These are phyloP conservation scores for Leptographium procerum DNA, from an alignment of 2,329 filamentous ascomycete species.

Conservation along the genomic window DNA sequence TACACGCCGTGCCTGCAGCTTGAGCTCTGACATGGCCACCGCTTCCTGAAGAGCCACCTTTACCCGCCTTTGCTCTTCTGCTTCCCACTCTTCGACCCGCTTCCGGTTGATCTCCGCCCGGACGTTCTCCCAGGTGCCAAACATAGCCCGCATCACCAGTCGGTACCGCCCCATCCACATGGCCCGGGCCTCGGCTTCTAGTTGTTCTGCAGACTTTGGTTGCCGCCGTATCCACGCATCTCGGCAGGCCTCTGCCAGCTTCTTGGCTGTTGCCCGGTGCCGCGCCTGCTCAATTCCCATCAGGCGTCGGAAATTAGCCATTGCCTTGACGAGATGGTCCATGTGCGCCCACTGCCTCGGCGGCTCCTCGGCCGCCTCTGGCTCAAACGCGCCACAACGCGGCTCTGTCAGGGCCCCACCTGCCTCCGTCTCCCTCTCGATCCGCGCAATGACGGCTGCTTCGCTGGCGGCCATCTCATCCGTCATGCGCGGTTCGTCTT, in stretches of 20 bases:
- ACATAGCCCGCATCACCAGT: conserved; percentile 49
- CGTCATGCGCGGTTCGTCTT: conserved; percentile 47
- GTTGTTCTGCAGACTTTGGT: conserved; percentile 67
- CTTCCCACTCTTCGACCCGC: conserved; percentile 51
- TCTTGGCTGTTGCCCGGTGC: conserved; percentile 68
- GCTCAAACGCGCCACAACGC: conserved; percentile 60
- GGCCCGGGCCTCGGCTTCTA: conserved; percentile 65
- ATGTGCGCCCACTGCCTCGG: conserved; percentile 72
- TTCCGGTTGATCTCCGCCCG: conserved; percentile 48
- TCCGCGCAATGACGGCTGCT: conserved; percentile 54
- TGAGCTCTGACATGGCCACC: conserved; percentile 59
- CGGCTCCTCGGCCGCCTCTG: conserved; percentile 62
- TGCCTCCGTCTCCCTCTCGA: conserved; percentile 61
- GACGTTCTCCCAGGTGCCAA: conserved; percentile 54
- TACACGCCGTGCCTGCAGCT: conserved; percentile 49
- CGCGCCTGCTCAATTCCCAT: conserved; percentile 67
- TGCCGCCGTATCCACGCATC: conserved; percentile 65
- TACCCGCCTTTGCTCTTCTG: conserved; percentile 50
- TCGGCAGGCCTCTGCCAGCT: conserved; percentile 64
- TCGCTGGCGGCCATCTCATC: conserved; percentile 55
- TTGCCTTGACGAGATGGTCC: conserved; percentile 74
- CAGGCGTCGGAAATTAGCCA: conserved; percentile 67
- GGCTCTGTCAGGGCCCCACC: conserved; percentile 65
- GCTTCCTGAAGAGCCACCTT: conserved; percentile 62
- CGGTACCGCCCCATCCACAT: conserved; percentile 59